Evolutionary conservation across 148 eudicot species (phyloP), one percentile per base, ranked within the genome.

Genomic region (Rhododendron vialii): DNA sequence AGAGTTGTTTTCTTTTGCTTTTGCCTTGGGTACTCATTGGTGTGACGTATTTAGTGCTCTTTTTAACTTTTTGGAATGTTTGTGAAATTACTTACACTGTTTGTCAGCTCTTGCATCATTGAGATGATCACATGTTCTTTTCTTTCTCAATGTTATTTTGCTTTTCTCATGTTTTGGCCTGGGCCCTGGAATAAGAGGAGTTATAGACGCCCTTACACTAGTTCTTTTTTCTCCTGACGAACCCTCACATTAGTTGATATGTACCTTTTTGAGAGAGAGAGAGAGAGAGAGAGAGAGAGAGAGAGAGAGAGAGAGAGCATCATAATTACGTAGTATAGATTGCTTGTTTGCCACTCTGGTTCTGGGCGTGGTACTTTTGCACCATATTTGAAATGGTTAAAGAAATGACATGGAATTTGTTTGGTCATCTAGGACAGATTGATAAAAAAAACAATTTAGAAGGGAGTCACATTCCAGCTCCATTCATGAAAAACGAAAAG

Each of bases 1-100:
- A 30, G 50, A 83, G 50, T 83, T 81, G 83, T 81, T 48, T 50
- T n/a, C 65, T 81, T 81, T 81, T 83, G 43, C 78, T 71, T 83
- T 83, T 83, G 26, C 3, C 18, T 30, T n/a, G 50, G 18, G 61
- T 26, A 59, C 85, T 45, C 79, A 83, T 43, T 69, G 30, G 78
- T 26, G 61, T 67, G 85, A 77, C 9, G 78, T n/a, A 69, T 12
- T 28, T 35, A 15, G 57, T 13, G 24, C 26, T 26, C 36, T 24
- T 35, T 38, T 35, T 2, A 57, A 13, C 33, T 83, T 83, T 69
- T 26, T 3, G 17, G 79, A 36, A 55, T 28, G 41, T 45, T 83
- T 20, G 6, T 67, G 38, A 45, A 26, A 71, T 8, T n/a, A 35
- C 48, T n/a, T 82, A 13, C 77, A 65, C 43, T 82, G 18, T 82